Conservation (phyloP, 805 yeast genomes). For the Saccharomycopsis capsularis region DNA sequence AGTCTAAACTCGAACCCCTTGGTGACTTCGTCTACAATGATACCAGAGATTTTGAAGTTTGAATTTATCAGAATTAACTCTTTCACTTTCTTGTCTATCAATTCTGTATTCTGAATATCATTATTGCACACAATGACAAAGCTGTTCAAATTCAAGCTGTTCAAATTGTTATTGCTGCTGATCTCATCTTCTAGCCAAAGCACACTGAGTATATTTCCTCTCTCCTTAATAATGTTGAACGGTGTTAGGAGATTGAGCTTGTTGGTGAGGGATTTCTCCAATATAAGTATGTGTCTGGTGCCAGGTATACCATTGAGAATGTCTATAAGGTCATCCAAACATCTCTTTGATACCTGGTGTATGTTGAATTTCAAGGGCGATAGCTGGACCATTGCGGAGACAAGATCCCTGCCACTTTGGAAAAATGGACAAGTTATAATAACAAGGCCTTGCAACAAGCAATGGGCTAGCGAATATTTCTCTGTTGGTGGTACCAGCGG, state of each 20-base stretch:
- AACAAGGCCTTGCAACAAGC: no score
- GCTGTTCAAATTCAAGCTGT: slow-evolving; percentile 14
- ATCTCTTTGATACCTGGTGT: slow-evolving; percentile 5
- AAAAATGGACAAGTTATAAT: no score
- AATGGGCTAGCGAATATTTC: no score
- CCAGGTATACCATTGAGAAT: slow-evolving; percentile 6
- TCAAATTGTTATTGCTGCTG: not conserved
- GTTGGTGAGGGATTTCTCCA: slow-evolving; percentile 41
- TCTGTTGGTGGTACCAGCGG: no score
- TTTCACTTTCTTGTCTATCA: slow-evolving; percentile 21
- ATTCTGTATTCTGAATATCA: slow-evolving; percentile 19
- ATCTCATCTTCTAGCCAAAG: slow-evolving; percentile 37
- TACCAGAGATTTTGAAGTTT: slow-evolving; percentile 21
- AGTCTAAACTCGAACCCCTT: slow-evolving; percentile 31
- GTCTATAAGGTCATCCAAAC: slow-evolving; percentile 9
- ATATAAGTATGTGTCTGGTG: slow-evolving; percentile 11
- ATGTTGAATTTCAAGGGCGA: slow-evolving; percentile 14
- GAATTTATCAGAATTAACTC: slow-evolving; percentile 22
- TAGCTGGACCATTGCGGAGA: slow-evolving; percentile 18
- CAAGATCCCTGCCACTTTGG: no score
- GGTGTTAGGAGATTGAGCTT: slow-evolving; percentile 49
- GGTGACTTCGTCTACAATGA: slow-evolving; percentile 34
- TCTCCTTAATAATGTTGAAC: slow-evolving; percentile 44
- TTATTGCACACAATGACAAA: slow-evolving; percentile 27
- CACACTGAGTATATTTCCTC: slow-evolving; percentile 42